These are phyloP conservation scores for Chlorella sp. DNA, from an alignment of 139 green algal species.

Conservation along the genomic window DNA sequence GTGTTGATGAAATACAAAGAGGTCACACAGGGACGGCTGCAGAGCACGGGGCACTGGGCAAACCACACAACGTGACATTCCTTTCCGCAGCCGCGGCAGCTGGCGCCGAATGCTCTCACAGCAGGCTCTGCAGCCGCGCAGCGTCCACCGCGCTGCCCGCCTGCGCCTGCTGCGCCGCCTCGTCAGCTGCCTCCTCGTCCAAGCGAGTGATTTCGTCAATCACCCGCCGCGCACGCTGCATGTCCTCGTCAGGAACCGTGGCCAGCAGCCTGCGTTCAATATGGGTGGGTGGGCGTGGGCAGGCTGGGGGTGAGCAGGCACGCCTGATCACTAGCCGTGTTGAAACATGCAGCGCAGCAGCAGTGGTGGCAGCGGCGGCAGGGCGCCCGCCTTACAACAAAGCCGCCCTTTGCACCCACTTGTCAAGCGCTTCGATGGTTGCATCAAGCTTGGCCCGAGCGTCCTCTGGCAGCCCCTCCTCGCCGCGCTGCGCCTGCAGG, in stretches of 20 bases:
- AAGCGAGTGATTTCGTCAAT: neutral
- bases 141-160: neutral
- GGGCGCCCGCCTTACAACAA: no score
- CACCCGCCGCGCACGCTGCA: conserved; percentile 5
- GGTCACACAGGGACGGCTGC: no score
- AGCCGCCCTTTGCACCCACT: no score
- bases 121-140: neutral
- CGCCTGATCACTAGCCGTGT: no score
- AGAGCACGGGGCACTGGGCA: no score
- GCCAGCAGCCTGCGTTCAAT: conserved; percentile 17
- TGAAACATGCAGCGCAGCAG: no score
- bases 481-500: neutral
- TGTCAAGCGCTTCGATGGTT: conserved; percentile 37
- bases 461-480: conserved; percentile 10
- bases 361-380: no score
- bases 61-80: no score
- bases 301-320: no score
- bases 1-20: no score
- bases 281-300: no score
- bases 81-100: no score
- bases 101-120: conserved; percentile 14
- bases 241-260: conserved; percentile 5
- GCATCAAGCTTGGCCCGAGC: conserved; percentile 8
- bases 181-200: conserved; percentile 9
- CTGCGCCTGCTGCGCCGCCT: neutral